Conservation (phyloP, 2,329 filamentous ascomycete genomes). For the Orbilia ellipsospora region DNA sequence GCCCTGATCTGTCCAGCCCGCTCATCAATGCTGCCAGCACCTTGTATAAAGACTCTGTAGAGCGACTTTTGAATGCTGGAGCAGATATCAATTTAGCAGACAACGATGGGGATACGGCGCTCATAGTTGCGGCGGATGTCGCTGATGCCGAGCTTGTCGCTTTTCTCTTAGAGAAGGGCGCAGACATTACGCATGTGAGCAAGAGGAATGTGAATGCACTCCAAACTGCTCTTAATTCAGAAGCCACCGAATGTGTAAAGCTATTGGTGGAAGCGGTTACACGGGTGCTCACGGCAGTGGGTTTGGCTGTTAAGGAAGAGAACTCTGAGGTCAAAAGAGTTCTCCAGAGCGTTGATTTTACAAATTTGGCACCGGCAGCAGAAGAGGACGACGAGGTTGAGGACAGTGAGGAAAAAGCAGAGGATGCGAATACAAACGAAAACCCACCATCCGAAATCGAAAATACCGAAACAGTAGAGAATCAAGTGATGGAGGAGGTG, state of each 20-base stretch:
- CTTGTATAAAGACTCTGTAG: slow-evolving; percentile 60
- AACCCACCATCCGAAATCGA: not conserved
- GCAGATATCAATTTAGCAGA: slow-evolving; percentile 43
- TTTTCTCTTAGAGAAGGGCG: slow-evolving; percentile 62
- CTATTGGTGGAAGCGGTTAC: slow-evolving; percentile 61
- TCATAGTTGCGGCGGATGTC: slow-evolving; percentile 62
- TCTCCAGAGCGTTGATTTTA: slow-evolving; percentile 59
- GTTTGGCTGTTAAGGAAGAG: slow-evolving; percentile 60
- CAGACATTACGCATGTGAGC: slow-evolving; percentile 62
- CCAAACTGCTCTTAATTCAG: slow-evolving; percentile 59
- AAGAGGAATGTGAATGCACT: slow-evolving; percentile 60
- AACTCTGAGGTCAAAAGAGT: slow-evolving; percentile 60
- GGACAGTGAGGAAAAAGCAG: not conserved
- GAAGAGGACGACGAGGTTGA: not conserved
- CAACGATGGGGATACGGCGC: slow-evolving; percentile 58
- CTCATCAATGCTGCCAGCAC: slow-evolving; percentile 62
- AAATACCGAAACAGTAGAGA: not conserved
- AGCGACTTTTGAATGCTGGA: slow-evolving; percentile 37
- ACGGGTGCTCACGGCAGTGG: slow-evolving; percentile 60
- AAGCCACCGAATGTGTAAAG: slow-evolving; percentile 59
- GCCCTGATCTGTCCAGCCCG: slow-evolving; percentile 61
- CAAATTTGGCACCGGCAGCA: slow-evolving; percentile 21
- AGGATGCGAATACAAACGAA: not conserved
- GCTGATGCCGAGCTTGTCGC: slow-evolving; percentile 61
- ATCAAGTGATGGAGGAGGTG: not conserved